A percentile compares a stretch with the other conserved stretches of the same genome.
These are phyloP conservation scores for Sporothrix luriei DNA, from an alignment of 2,329 filamentous ascomycete genomes.

Conservation along the genomic window DNA sequence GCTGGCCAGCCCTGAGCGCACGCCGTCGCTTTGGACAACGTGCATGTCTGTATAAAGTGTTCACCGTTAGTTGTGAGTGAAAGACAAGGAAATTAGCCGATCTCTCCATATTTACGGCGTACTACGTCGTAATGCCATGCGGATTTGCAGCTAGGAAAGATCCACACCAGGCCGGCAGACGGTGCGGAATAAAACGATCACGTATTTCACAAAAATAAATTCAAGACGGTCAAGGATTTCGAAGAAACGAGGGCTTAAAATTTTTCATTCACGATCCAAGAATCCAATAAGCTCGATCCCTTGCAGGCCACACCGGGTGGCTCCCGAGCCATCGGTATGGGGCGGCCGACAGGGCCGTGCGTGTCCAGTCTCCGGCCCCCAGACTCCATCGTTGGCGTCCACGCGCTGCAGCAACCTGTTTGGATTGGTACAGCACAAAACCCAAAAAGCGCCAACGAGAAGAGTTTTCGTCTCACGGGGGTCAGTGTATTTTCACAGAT, in stretches of 20 bases:
- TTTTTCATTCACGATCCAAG: constrained; percentile 15
- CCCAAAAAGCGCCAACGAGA: neutral
- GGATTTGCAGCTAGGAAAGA: constrained; percentile 23
- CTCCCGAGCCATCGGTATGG: neutral
- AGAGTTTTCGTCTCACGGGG: neutral
- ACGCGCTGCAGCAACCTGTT: neutral
- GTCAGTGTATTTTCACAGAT: neutral
- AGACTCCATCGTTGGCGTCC: neutral
- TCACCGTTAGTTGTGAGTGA: neutral
- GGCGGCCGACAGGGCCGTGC: neutral
- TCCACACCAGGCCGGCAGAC: constrained; percentile 19
- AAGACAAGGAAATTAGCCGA: neutral
- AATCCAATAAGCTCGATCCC: neutral
- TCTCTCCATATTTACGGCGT: neutral
- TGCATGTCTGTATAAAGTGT: neutral
- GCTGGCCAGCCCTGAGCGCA: constrained; percentile 23
- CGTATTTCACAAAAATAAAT: neutral
- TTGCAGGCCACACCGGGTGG: constrained; percentile 1
- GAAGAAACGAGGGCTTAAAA: neutral
- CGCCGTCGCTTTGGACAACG: neutral
- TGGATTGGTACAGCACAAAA: neutral
- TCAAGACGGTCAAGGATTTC: neutral
- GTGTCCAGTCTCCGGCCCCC: neutral
- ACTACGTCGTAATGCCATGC: neutral
- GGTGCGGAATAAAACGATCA: neutral